A percentile compares a stretch with the other conserved stretches of the same genome.
phyloP scores from a whole-genome alignment of 2,329 filamentous ascomycete species.

The Juglanconis oblonga region DNA sequence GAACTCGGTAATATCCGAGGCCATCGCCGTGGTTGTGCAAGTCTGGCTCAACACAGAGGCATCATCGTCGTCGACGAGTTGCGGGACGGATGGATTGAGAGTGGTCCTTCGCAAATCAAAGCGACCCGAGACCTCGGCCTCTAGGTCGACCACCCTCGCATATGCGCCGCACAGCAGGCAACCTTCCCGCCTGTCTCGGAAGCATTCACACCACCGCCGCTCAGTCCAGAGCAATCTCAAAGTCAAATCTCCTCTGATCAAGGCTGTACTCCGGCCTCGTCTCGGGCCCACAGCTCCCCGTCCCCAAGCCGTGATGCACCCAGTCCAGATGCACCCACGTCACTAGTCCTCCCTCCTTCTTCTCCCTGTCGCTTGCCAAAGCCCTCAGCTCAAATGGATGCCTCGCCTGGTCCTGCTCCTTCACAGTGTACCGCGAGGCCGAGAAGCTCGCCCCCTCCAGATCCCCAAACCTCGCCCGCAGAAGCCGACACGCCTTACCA shows the following conservation, averaged over 20 bases:
- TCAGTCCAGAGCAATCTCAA: conserved; percentile 41
- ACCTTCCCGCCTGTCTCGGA: too few relatives aligned
- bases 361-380: conserved; percentile 33
- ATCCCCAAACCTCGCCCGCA: conserved; percentile 45
- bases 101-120: too few relatives aligned
- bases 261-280: conserved; percentile 48
- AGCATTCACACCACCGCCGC: too few relatives aligned
- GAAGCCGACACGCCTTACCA: conserved; percentile 23
- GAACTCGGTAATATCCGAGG: too few relatives aligned
- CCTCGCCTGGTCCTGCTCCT: conserved; percentile 49
- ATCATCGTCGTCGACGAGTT: too few relatives aligned
- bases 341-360: conserved; percentile 35
- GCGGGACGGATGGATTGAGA: too few relatives aligned
- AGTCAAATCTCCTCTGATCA: conserved; percentile 38
- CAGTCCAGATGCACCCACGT: conserved; percentile 58
- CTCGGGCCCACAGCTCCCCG: conserved; percentile 59
- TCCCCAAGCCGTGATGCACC: conserved; percentile 61
- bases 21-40: too few relatives aligned
- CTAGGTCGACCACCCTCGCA: too few relatives aligned
- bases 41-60: too few relatives aligned
- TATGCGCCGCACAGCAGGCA: too few relatives aligned
- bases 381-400: conserved; percentile 58
- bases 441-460: conserved; percentile 53
- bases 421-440: conserved; percentile 51
- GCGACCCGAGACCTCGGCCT: too few relatives aligned